Evolutionary conservation across 2,329 filamentous ascomycete genomes (phyloP).

Genomic region (Tolypocladium nubicola): DNA sequence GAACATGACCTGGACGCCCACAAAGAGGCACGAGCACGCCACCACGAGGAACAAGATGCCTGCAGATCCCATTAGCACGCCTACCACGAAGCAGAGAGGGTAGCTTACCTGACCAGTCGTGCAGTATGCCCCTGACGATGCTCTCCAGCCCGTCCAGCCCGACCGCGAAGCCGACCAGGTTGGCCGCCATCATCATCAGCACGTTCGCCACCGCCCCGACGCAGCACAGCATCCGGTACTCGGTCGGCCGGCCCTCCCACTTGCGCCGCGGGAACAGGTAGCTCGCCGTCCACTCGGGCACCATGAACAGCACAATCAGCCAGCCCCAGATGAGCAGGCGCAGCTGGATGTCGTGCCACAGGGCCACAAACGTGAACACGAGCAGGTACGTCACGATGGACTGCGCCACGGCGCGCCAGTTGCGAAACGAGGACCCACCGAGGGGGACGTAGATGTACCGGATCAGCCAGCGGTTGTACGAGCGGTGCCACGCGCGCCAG

Average conservation of each 20-base stretch:
- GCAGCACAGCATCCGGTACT: conserved; percentile 72
- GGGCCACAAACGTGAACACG: conserved; percentile 91
- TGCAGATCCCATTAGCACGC: conserved; percentile 15
- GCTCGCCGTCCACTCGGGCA: conserved; percentile 70
- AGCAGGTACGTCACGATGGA: conserved; percentile 66
- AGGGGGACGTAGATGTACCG: conserved; percentile 91
- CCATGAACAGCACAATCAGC: conserved; percentile 87
- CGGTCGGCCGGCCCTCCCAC: conserved; percentile 59
- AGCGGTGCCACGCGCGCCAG: conserved; percentile 94
- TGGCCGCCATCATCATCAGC: conserved; percentile 92
- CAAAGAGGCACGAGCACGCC: conserved; percentile 67
- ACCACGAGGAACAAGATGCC: conserved; percentile 63
- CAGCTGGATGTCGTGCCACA: conserved; percentile 97
- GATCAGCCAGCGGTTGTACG: conserved; percentile 88
- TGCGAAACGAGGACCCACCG: conserved; percentile 54
- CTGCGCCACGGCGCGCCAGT: conserved; percentile 34
- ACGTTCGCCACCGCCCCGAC: conserved; percentile 74
- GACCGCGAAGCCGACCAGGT: conserved; percentile 89
- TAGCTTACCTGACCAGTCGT: conserved; percentile 55
- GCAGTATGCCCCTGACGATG: conserved; percentile 64
- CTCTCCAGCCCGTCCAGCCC: conserved; percentile 78
- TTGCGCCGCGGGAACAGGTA: conserved; percentile 61
- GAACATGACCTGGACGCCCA: conserved; percentile 91
- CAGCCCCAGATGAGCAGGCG: conserved; percentile 91
- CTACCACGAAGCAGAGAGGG: background rate